Evolutionary conservation across 1,139 yeast species (phyloP).

Genomic region (Nakaseomyces nivariensis): DNA sequence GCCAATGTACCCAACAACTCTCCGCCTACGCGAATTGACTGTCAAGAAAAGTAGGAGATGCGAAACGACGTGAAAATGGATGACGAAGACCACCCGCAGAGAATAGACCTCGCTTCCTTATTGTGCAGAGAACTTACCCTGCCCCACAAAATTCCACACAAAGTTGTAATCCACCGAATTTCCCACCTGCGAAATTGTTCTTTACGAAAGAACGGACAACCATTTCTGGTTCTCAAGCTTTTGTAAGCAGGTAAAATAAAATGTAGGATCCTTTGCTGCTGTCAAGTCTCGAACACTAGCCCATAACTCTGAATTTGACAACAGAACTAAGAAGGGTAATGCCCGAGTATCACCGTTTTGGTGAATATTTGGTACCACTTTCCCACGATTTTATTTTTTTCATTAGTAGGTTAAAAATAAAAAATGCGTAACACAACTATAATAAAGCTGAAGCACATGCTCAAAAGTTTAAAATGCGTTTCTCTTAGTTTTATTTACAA

Average conservation of each 20-base stretch:
- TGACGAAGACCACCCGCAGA: no score
- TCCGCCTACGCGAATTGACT: no score
- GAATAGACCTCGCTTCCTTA: no score
- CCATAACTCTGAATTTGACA: background rate
- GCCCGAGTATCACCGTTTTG: background rate
- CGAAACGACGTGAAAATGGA: no score
- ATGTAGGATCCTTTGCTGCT: slow-evolving; percentile 18
- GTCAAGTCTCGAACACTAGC: slow-evolving; percentile 9
- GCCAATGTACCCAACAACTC: no score
- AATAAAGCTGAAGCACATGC: no score
- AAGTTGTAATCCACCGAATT: slow-evolving; percentile 31
- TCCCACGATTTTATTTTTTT: background rate
- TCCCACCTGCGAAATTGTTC: slow-evolving; percentile 28
- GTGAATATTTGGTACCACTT: background rate
- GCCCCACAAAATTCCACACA: background rate
- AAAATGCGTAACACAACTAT: no score
- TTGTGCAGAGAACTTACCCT: no score
- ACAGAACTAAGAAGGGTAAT: background rate
- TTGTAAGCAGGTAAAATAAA: slow-evolving; percentile 21
- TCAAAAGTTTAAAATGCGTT: no score
- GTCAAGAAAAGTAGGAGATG: no score
- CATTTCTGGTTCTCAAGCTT: slow-evolving; percentile 3
- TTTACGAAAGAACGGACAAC: background rate
- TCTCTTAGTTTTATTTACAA: background rate
- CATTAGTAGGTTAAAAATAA: no score